These are phyloP conservation scores for Friedmanniomyces simplex DNA, from an alignment of 495 filamentous ascomycete species.

Conservation along the genomic window DNA sequence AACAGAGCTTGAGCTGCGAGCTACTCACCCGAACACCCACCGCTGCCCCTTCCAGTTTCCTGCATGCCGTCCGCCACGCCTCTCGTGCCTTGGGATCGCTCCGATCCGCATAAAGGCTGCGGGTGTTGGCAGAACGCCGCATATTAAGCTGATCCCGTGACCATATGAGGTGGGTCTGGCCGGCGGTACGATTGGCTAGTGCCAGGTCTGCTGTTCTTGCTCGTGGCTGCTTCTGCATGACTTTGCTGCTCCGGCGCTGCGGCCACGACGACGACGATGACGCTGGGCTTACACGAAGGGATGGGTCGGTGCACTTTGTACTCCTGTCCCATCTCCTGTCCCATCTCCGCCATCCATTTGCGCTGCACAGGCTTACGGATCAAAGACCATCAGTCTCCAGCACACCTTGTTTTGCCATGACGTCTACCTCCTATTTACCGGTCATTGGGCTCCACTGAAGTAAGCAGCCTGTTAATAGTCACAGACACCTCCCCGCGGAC, in stretches of 20 bases:
- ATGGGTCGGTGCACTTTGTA: background rate
- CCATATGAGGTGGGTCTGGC: background rate
- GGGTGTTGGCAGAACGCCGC: background rate
- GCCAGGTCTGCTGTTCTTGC: background rate
- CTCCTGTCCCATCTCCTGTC: background rate
- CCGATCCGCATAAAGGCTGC: background rate
- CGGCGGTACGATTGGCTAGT: background rate
- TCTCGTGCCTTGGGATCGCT: background rate
- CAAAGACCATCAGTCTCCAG: too few relatives aligned
- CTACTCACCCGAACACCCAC: background rate
- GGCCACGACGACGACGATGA: slow-evolving; percentile 1
- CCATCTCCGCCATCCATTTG: background rate
- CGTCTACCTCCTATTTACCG: too few relatives aligned
- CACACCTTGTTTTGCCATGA: too few relatives aligned
- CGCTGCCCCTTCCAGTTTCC: background rate
- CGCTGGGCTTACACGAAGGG: background rate
- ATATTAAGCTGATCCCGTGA: background rate
- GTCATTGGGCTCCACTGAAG: background rate
- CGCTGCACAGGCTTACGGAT: too few relatives aligned
- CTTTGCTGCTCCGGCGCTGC: background rate
- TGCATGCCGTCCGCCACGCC: background rate
- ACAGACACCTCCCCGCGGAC: background rate
- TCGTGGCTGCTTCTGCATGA: background rate
- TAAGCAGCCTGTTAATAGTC: background rate
- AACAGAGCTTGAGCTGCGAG: background rate